Conservation (phyloP, 257 asterid species). For the Jasminum sambac region DNA sequence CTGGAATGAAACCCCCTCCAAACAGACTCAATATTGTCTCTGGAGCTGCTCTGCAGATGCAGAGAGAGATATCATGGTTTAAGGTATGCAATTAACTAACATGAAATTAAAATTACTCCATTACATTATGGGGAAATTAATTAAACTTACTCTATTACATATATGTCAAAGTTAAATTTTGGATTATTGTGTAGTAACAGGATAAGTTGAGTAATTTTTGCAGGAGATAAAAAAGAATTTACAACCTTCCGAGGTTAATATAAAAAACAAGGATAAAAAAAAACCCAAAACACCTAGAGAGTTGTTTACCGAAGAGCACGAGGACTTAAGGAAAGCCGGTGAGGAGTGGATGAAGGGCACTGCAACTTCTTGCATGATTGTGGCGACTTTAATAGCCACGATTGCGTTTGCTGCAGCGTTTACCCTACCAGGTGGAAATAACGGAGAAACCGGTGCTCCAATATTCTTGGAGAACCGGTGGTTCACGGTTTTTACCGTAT, state of each 20-base stretch:
- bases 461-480: conserved; percentile 5
- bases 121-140: too few species aligned
- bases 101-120: too few species aligned
- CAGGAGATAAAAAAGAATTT: conserved; percentile 42
- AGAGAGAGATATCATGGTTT: too few species aligned
- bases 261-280: conserved; percentile 14
- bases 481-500: conserved; percentile 28
- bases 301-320: conserved; percentile 30
- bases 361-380: conserved; percentile 41
- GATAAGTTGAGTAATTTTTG: background rate
- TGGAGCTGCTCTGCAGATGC: conserved; percentile 29
- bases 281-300: conserved; percentile 14
- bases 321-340: conserved; percentile 28
- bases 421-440: conserved; percentile 36
- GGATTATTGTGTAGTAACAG: too few species aligned
- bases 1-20: background rate
- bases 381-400: conserved; percentile 36
- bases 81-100: conserved; percentile 6
- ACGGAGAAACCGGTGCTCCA: conserved; percentile 24
- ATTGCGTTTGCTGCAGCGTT: conserved; percentile 39
- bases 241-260: conserved; percentile 13
- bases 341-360: conserved; percentile 44
- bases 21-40: background rate
- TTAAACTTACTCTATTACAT: too few species aligned
- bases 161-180: too few species aligned